A percentile compares a stretch with the other conserved stretches of the same genome.
Conservation (phyloP, 352 stramenopile genomes). For the Phytopythium mirpurense region DNA sequence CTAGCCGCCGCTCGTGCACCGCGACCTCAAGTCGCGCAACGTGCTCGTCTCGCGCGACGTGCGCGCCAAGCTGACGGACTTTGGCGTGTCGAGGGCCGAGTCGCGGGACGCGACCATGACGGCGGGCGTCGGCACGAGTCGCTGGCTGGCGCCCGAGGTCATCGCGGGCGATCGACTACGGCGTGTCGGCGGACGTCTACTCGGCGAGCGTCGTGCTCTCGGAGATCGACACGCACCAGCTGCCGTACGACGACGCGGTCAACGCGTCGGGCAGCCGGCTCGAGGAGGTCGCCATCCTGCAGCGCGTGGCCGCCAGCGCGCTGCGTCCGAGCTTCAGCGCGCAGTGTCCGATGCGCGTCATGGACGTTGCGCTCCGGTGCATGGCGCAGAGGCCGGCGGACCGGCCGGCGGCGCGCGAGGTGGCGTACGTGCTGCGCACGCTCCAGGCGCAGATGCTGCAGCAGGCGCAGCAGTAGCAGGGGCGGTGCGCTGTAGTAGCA, state of each 20-base stretch:
- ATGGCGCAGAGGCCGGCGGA: background rate
- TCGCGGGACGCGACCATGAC: slow-evolving; percentile 32
- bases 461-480: background rate
- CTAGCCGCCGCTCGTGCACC: slow-evolving; percentile 21
- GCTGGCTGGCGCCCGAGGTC: slow-evolving; percentile 58
- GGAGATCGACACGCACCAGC: slow-evolving; percentile 47
- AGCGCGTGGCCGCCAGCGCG: slow-evolving; percentile 20
- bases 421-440: slow-evolving; percentile 4
- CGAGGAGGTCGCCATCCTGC: slow-evolving; percentile 34
- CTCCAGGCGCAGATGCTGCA: background rate
- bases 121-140: slow-evolving; percentile 39
- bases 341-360: background rate
- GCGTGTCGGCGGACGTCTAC: too few relatives aligned
- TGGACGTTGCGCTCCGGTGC: background rate
- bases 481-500: too few relatives aligned
- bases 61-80: slow-evolving; percentile 25
- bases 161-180: slow-evolving; percentile 48
- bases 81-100: slow-evolving; percentile 17
- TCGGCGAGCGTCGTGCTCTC: slow-evolving; percentile 57
- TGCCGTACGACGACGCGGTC: slow-evolving; percentile 37
- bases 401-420: background rate
- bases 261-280: slow-evolving; percentile 17
- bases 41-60: slow-evolving; percentile 21
- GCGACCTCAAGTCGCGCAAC: slow-evolving; percentile 32
- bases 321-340: slow-evolving; percentile 3